phyloP scores from a whole-genome alignment of 495 filamentous ascomycete genomes.

The Talaromyces wortmannii region DNA sequence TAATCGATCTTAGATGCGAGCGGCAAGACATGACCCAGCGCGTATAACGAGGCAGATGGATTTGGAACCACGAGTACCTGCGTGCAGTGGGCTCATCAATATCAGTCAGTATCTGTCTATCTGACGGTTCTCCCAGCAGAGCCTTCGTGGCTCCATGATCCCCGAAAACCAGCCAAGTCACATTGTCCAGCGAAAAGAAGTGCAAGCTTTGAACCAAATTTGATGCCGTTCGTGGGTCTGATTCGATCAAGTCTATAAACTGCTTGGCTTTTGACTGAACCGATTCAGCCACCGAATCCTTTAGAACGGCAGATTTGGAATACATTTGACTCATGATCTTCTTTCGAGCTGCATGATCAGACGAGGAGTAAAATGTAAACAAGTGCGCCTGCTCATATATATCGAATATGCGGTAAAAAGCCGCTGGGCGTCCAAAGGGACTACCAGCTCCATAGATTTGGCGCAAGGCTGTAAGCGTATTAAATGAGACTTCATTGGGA shows the following conservation, averaged over 20 bases:
- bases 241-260: constrained; percentile 19
- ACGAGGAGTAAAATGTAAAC: constrained; percentile 22
- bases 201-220: constrained; percentile 32
- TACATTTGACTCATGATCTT: constrained; percentile 32
- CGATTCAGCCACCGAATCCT: constrained; percentile 7
- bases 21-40: constrained; percentile 14
- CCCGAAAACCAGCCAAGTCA: constrained; percentile 29
- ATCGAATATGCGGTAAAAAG: constrained; percentile 37
- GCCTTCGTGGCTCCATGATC: constrained; percentile 13
- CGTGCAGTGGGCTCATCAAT: constrained; percentile 21
- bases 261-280: constrained; percentile 21
- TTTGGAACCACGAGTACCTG: constrained; percentile 24
- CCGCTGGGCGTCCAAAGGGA: constrained; percentile 22
- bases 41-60: constrained; percentile 24
- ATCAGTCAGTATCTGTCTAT: constrained; percentile 22
- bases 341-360: constrained; percentile 28
- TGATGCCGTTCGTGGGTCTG: constrained; percentile 6
- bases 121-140: constrained; percentile 8
- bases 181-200: constrained; percentile 32
- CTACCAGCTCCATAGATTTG: constrained; percentile 35
- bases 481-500: constrained; percentile 32
- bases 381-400: constrained; percentile 27
- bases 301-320: constrained; percentile 25
- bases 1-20: not conserved
- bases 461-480: constrained; percentile 13